Percentiles rank a stretch among this genome's conserved stretches.
phyloP scores from a whole-genome alignment of 139 green algal genomes.

The Zygnema circumcarinatum region DNA sequence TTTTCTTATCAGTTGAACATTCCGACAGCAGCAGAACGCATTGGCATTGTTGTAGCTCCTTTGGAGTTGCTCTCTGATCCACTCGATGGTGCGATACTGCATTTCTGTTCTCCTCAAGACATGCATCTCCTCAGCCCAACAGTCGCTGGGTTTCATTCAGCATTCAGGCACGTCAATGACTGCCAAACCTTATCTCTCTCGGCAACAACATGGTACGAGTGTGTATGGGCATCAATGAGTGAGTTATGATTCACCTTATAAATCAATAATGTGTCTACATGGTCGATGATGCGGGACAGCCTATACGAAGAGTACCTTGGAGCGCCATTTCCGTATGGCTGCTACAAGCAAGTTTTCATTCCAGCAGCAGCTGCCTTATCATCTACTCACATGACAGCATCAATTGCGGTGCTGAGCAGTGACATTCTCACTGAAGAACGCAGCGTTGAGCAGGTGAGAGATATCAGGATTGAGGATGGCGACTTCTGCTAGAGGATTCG shows the following conservation, averaged over 20 bases:
- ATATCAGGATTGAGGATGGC: too few relatives aligned
- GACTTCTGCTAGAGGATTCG: not conserved
- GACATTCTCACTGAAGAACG: constrained; percentile 4
- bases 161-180: not conserved
- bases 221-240: not conserved
- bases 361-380: not conserved
- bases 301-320: constrained; percentile 58
- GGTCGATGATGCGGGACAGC: not conserved
- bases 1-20: constrained; percentile 33
- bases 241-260: too few relatives aligned
- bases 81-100: not conserved
- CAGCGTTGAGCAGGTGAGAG: constrained; percentile 43
- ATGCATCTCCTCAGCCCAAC: not conserved
- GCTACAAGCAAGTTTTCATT: constrained; percentile 53
- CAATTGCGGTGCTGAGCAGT: constrained; percentile 43
- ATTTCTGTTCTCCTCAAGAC: not conserved
- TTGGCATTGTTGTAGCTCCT: constrained; percentile 26
- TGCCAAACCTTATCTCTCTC: not conserved
- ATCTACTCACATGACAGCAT: constrained; percentile 38
- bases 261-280: too few relatives aligned
- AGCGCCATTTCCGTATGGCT: constrained; percentile 51
- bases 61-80: not conserved
- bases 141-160: not conserved
- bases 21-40: constrained; percentile 6
- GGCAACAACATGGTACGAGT: not conserved